Base-by-base conservation (phyloP, 768 basidiomycete genomes). In the Naganishia onofrii region DNA sequence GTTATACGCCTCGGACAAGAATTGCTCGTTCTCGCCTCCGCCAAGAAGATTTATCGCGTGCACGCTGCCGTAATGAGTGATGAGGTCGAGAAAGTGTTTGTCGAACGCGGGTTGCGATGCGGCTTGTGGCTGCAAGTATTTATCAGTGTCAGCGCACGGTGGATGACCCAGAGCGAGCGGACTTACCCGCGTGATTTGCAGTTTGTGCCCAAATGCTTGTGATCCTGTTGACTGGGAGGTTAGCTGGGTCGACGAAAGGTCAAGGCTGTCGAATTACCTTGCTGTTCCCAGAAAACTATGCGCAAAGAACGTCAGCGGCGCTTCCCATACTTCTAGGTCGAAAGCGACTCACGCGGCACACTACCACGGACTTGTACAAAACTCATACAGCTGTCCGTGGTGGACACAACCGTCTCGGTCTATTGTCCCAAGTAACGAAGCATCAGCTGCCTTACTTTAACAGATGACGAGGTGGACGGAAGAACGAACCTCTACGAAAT, bases 81-180 rank as follows among this genome's bases (percentile, higher is more conserved):
- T 86, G 44, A 98, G 83, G 68, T 92, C 89, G 12, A 88, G 85
- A 69, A 97, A 91, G 82, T 99, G 96, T 46, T 91, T 88, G 74
- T 97, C 91, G 77, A 99, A 99, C 0, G 96, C 96, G 9, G 94
- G 94, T 74, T 98, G 95, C 0, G 94, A 94, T 3, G 93, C 92
- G 48, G 81, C 78, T 74, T 92, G 89, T 0, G 96, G 95, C 60
- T 63, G 42, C 94, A 88, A 15, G 28, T 21, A 51, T 8, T 38
- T 1, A 29, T 56, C 3, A 42, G 12, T 6, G 26, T 60, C 29
- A 31, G 51, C 19, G 28, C 29, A 9, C 6, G 12, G n/a, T 3
- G 36, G 15, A 65, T 13, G 29, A 26, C 67, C 76, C 74, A 58
- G 75, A 76, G 17, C 36, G 21, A 12, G n/a, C 26, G 6, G 21